Evolutionary conservation across 2,329 filamentous ascomycete species (phyloP), one percentile per base, ranked within the genome.

Genomic region (Triangularia verruculosa): DNA sequence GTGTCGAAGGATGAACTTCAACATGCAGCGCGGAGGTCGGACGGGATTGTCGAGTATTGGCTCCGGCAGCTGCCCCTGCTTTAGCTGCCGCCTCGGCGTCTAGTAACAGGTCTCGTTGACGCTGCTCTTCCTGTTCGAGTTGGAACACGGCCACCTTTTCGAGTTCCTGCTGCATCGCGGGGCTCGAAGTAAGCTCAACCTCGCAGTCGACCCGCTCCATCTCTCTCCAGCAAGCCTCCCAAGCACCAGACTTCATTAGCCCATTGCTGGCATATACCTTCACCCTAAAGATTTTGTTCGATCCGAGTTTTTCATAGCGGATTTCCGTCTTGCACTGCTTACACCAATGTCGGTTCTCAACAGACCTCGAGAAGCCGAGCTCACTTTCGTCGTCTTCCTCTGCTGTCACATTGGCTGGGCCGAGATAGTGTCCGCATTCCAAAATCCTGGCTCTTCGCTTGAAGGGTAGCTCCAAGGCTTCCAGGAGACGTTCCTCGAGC

Each of bases 171-270:
- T 87, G 82, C 12, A 89, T 73, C 1, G 80, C 76, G 0, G 84
- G 75, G 17, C 87, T 84, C 11, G 93, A 83, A 72, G 89, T 85
- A 3, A 95, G 90, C 70, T 91, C 86, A 59, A 99, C 86, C 76
- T 98, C 94, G 1, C 96, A 91, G 72, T 99, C 95, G 0, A 98
- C 92, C n/a, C 94, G 86, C 78, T 99, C 95, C 95, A 99, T 99
- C 76, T 98, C 94, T 70, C 87, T 90, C 94, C 94, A 99, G 64
- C 92, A 94, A 1, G 93, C 93, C 4, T 86, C 86, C 95, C 95
- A 99, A 0, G 95, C 94, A 0, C 92, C 92, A 4, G 92, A 89
- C 64, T 88, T 86, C 92, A 99, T 96, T 56, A 98, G 79, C 0
- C 95, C 95, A 75, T 98, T 99, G 59, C 93, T 94, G 0, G 95